Conservation (phyloP, 202 grass and related monocot genomes). For the Hordeum pubiflorum region DNA sequence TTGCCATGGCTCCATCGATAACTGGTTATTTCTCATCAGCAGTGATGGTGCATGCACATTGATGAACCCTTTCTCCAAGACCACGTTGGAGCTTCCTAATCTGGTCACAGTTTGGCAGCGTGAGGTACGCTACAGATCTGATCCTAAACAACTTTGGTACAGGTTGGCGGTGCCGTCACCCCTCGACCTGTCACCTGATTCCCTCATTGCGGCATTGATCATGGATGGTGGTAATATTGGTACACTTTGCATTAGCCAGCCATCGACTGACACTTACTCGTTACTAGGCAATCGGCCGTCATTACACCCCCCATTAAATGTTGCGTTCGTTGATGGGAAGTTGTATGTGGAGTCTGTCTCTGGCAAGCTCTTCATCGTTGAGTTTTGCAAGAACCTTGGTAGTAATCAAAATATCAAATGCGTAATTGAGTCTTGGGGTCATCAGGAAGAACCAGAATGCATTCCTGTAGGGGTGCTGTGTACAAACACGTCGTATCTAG, state of each 20-base stretch:
- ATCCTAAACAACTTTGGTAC: not conserved
- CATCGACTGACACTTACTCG: no score
- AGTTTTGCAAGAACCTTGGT: not conserved
- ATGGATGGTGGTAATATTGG: not conserved
- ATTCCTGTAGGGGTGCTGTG: not conserved
- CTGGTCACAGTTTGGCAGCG: not conserved
- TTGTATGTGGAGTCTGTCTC: not conserved
- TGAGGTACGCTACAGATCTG: not conserved
- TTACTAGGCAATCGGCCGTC: not conserved
- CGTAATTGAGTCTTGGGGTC: no score
- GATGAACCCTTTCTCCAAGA: not conserved
- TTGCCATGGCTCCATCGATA: not conserved
- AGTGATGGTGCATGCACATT: not conserved
- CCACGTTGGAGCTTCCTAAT: not conserved
- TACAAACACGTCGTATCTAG: not conserved
- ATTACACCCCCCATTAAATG: no score
- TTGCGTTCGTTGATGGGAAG: not conserved
- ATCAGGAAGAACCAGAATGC: not conserved
- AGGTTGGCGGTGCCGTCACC: not conserved
- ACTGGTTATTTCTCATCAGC: not conserved
- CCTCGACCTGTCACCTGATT: not conserved
- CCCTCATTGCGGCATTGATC: not conserved
- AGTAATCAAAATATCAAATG: not conserved
- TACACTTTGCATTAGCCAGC: not conserved
- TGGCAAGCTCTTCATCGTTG: not conserved